Base-by-base conservation (phyloP, 2,329 filamentous ascomycete genomes). In the Paradendryphiella salina region DNA sequence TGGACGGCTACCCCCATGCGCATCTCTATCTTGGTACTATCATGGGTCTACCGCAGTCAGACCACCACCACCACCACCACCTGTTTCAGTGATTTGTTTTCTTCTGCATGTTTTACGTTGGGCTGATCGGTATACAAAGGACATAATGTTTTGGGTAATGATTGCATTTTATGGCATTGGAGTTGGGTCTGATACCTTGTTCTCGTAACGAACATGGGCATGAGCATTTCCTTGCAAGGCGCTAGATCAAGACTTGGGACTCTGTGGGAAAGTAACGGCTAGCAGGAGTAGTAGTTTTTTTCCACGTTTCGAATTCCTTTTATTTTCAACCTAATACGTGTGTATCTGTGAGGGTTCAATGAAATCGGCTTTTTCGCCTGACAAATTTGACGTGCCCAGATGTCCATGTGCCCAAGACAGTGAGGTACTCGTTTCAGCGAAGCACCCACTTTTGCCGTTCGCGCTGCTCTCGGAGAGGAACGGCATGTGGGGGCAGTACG, bases 111-210 rank as follows among this genome's bases (percentile, higher is more conserved):
- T n/a, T 32, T 49, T 15, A 52, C 37, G 41, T 21, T 39, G 26
- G 36, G 20, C 45, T 29, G 40, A 42, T 13, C 15, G 21, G 32
- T 38, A 29, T 26, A 34, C 44, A 31, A 33, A 20, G 26, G 41
- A 32, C 14, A n/a, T 29, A 37, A 42, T 47, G 50, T 39, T 45
- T 47, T n/a, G 40, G 44, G 40, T 45, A 53, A 52, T 50, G 45
- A 56, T 34, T 46, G 53, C 53, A 54, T 56, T 56, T 43, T 42
- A 52, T 44, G 50, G 53, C 34, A 50, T 20, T 21, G 53, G 53
- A 53, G 50, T 49, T 47, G 26, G 33, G 20, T 11, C 10, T 36
- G 21, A n/a, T 48, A 39, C 28, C 28, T 20, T 49, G 21, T 9
- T 35, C 38, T 26, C 11, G 29, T 45, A 26, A 41, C 23, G 20